Conservation (phyloP, 169 alveolate species). For the Eimeria necatrix region DNA sequence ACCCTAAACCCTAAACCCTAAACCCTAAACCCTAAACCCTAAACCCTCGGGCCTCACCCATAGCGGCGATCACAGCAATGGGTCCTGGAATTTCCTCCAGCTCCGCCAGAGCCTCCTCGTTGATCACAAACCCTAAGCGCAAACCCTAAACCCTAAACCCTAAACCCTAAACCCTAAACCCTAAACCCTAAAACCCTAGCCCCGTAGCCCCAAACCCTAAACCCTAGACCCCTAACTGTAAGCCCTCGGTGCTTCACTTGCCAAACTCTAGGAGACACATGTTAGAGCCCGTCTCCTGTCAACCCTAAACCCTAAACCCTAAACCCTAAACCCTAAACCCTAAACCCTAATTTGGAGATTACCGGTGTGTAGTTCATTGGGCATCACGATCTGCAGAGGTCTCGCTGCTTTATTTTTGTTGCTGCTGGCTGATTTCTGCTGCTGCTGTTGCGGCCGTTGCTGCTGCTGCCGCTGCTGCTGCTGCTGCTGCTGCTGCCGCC, state of each 20-base stretch:
- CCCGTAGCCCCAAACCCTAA: too few species aligned
- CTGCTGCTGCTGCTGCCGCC: slow-evolving; percentile 15
- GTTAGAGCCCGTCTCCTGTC: background rate
- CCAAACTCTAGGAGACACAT: too few species aligned
- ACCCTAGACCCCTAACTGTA: too few species aligned
- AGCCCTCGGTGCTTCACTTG: too few species aligned
- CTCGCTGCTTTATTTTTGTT: background rate
- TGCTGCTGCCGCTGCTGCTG: background rate
- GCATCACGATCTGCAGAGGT: slow-evolving; percentile 67
- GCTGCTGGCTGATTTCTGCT: background rate
- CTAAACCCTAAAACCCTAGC: too few species aligned
- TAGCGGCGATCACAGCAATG: slow-evolving; percentile 88
- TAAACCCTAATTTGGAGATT: slow-evolving; percentile 9
- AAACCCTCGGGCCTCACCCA: too few species aligned
- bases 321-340: slow-evolving; percentile 7
- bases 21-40: too few species aligned
- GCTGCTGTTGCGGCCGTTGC: background rate
- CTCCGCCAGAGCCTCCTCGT: slow-evolving; percentile 72
- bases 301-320: background rate
- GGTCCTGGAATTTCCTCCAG: slow-evolving; percentile 82
- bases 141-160: slow-evolving; percentile 42
- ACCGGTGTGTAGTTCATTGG: slow-evolving; percentile 77
- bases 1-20: too few species aligned
- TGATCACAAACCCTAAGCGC: slow-evolving; percentile 47
- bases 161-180: slow-evolving; percentile 27